phyloP scores from a whole-genome alignment of 75 land plant genomes.

The Chamaecyparis obtusa region DNA sequence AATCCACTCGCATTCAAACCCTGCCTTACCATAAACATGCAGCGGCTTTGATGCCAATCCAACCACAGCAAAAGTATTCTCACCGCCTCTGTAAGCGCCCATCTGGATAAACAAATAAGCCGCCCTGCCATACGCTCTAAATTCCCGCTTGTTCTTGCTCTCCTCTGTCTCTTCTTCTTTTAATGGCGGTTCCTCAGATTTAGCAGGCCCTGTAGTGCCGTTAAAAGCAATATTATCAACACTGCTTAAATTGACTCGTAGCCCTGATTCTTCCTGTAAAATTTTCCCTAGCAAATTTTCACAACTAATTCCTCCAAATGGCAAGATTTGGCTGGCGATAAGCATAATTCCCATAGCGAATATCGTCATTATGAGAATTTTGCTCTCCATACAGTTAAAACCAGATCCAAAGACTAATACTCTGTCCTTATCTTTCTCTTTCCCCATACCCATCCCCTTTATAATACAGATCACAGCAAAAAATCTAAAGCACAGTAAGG shows the following conservation, averaged over 20 bases:
- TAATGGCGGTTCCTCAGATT: neutral
- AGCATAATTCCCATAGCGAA: neutral
- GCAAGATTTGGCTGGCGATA: neutral
- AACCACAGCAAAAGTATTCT: conserved; percentile 27
- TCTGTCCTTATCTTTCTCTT: neutral
- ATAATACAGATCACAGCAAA: neutral
- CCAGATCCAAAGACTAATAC: neutral
- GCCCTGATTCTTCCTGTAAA: neutral
- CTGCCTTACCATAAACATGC: conserved; percentile 25
- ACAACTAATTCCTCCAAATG: neutral
- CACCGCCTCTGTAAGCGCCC: conserved; percentile 42
- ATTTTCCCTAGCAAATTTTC: neutral
- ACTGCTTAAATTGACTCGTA: neutral
- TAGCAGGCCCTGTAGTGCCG: too few species aligned
- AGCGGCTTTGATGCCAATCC: conserved; percentile 38
- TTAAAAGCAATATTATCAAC: neutral
- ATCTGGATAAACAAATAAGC: conserved; percentile 34
- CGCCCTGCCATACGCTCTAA: conserved; percentile 29
- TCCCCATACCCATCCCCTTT: neutral
- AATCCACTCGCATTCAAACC: conserved; percentile 38
- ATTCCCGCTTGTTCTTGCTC: conserved; percentile 2
- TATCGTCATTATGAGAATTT: neutral
- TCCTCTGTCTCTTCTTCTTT: neutral
- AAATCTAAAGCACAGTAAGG: neutral
- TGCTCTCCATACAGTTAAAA: neutral